Evolutionary conservation across 2,329 filamentous ascomycete species (phyloP), one percentile per base, ranked within the genome.

Genomic region (Calonectria honghensis): DNA sequence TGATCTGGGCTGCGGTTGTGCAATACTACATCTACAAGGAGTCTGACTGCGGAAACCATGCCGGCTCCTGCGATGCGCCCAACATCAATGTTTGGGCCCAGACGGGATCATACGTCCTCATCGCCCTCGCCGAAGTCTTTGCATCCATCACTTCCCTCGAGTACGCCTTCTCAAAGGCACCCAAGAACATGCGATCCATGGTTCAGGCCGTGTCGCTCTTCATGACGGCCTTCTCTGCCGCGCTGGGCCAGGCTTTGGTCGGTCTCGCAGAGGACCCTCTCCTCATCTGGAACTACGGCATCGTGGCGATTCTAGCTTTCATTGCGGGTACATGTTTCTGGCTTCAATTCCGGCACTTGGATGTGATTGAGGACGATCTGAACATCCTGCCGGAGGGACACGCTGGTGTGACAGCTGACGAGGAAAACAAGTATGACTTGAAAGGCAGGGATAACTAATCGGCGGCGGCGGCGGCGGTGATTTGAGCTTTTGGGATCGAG

Each of bases 121-220:
- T 89, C 68, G 88, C 86, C 3, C 82, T 90, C 10, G 85, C 87
- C 35, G 88, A 90, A 79, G 88, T 90, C 61, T 85, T 88, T 70
- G 86, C 88, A 1, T 88, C 86, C 72, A 89, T 90, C 76, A 90
- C 88, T 1, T 91, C 90, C 16, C 89, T 95, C 20, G 94, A 96
- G 84, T 95, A 94, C 78, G 94, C 94, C 29, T 95, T 92, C 85
- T 93, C 93, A 80, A 95, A 95, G 84, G 93, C 93, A 0, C 94
- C 94, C 11, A 90, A 89, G 81, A 95, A 94, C 85, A 96, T 96
- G 94, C 90, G 93, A 7, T 93, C 92, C 32, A 89, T 95, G 70
- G 92, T 96, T n/a, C 89, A 89, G 78, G 90, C 91, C 13, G 88
- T 95, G 69, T 91, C 91, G 64, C 89, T 94, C 67, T 93, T 95